These are phyloP conservation scores for Halteria grandinella DNA, from an alignment of 73 alveolate genomes.

Conservation along the genomic window DNA sequence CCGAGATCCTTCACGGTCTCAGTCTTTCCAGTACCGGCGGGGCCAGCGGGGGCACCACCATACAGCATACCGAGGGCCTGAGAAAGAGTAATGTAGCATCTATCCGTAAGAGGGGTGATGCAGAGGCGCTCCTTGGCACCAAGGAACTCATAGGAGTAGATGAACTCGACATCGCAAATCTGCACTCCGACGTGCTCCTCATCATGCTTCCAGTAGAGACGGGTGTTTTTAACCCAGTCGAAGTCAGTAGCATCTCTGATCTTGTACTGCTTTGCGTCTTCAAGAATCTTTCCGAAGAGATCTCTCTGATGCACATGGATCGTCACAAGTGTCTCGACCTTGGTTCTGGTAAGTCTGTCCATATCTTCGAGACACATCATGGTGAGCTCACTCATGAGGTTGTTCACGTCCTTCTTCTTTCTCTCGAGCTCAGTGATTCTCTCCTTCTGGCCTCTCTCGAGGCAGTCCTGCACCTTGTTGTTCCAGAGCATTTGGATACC, in stretches of 20 bases:
- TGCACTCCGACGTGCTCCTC: slow-evolving; percentile 88
- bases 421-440: slow-evolving; percentile 73
- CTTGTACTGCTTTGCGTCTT: slow-evolving; percentile 74
- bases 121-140: slow-evolving; percentile 99
- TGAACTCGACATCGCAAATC: slow-evolving; percentile 99
- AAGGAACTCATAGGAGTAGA: slow-evolving; percentile 98
- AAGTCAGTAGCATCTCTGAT: slow-evolving; percentile 96
- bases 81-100: slow-evolving; percentile 98
- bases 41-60: slow-evolving; percentile 99
- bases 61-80: slow-evolving; percentile 99
- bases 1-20: slow-evolving; percentile 99
- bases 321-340: slow-evolving; percentile 94
- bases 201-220: slow-evolving; percentile 97
- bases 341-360: slow-evolving; percentile 81
- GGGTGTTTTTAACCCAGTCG: slow-evolving; percentile 98
- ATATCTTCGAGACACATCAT: slow-evolving; percentile 87
- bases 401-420: slow-evolving; percentile 85
- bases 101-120: slow-evolving; percentile 99
- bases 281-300: slow-evolving; percentile 85
- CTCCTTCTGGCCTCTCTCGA: slow-evolving; percentile 85
- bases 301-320: slow-evolving; percentile 97
- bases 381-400: slow-evolving; percentile 82
- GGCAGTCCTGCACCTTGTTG: slow-evolving; percentile 87
- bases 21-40: slow-evolving; percentile 99
- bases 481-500: slow-evolving; percentile 97